A percentile compares a stretch with the other conserved stretches of the same genome.
Conservation (phyloP, 805 yeast genomes). For the Ogataea paradorogensis region DNA sequence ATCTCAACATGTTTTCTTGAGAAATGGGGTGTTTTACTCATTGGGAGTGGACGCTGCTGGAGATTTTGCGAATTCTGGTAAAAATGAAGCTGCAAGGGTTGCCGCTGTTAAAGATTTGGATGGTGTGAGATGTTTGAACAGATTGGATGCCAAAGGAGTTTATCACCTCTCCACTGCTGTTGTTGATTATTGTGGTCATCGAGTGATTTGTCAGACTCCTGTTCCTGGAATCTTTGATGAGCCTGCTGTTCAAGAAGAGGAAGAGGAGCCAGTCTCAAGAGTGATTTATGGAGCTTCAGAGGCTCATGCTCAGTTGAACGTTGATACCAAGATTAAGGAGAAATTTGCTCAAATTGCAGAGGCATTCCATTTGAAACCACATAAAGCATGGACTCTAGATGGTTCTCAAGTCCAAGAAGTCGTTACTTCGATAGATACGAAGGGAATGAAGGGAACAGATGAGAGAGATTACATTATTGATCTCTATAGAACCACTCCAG, state of each 20-base stretch:
- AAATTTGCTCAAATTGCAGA: constrained; percentile 62
- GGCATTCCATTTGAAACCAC: constrained; percentile 74
- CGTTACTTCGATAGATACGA: constrained; percentile 71
- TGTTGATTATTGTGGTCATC: constrained; percentile 85
- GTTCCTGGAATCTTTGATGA: constrained; percentile 84
- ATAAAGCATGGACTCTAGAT: constrained; percentile 49
- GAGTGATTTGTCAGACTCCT: constrained; percentile 90
- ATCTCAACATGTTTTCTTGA: constrained; percentile 63
- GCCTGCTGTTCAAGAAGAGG: constrained; percentile 37
- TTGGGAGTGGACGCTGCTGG: constrained; percentile 70
- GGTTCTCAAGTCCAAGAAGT: constrained; percentile 46
- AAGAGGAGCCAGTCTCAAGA: constrained; percentile 29
- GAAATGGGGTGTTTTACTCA: constrained; percentile 86
- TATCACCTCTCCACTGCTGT: constrained; percentile 77
- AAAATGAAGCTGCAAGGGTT: constrained; percentile 81
- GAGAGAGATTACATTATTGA: constrained; percentile 83
- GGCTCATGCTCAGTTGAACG: constrained; percentile 40
- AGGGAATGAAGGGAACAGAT: constrained; percentile 84
- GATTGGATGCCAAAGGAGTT: constrained; percentile 59
- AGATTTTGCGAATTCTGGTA: constrained; percentile 63
- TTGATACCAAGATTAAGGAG: constrained; percentile 51
- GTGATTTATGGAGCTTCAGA: constrained; percentile 31
- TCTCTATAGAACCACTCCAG: constrained; percentile 77
- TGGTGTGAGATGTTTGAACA: constrained; percentile 66
- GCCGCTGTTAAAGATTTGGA: constrained; percentile 75